Conservation (phyloP, 768 basidiomycete genomes). For the Amanita polypyramis region DNA sequence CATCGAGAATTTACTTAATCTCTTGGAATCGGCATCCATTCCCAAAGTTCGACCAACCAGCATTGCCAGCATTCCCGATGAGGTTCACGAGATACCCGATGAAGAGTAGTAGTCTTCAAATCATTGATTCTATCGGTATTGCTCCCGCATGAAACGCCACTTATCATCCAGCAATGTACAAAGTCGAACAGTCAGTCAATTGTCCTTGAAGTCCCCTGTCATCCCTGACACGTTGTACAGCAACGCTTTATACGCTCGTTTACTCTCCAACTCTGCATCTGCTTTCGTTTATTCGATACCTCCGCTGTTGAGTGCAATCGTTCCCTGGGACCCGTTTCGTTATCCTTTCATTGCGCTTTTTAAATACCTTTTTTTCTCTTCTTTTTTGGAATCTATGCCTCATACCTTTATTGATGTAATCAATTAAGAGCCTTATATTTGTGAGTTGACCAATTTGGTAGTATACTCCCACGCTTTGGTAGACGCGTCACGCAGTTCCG, state of each 20-base stretch:
- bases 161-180: slow-evolving; percentile 1
- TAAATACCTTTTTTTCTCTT: not conserved
- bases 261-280: slow-evolving; percentile 2
- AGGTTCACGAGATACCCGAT: slow-evolving; percentile 43
- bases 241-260: not conserved
- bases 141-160: not conserved
- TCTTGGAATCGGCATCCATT: slow-evolving; percentile 40
- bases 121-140: not conserved
- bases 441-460: not conserved
- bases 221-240: not conserved
- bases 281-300: not conserved
- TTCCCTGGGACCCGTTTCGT: not conserved
- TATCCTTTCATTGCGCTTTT: not conserved
- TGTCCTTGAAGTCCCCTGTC: not conserved
- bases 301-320: not conserved
- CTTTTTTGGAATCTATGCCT: not conserved
- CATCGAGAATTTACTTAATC: slow-evolving; percentile 55
- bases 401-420: not conserved
- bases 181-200: not conserved
- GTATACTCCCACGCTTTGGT: not conserved
- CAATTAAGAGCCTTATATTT: not conserved
- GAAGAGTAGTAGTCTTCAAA: slow-evolving; percentile 27
- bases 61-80: slow-evolving; percentile 41
- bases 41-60: slow-evolving; percentile 31
- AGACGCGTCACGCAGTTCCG: not conserved